Conservation (phyloP, 176 grass and related monocot species). For the Thinopyrum elongatum region DNA sequence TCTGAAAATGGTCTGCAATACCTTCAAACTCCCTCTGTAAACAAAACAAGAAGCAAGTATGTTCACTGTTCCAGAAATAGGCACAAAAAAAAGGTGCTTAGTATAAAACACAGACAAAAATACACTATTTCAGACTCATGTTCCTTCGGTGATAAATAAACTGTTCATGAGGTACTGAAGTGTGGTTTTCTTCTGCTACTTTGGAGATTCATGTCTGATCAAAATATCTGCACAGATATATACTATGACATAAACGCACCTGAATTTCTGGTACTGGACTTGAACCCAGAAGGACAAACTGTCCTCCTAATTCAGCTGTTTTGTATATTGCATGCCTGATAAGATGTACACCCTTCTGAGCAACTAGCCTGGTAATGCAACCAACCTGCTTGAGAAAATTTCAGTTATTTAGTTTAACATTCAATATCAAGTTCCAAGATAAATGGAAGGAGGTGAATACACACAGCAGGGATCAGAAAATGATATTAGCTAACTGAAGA, state of each 20-base stretch:
- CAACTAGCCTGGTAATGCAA: conserved; percentile 89
- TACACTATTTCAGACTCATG: neutral
- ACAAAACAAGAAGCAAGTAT: conserved; percentile 13
- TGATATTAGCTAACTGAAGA: neutral
- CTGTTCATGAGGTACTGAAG: neutral
- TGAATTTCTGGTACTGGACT: conserved; percentile 93
- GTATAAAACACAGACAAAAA: neutral
- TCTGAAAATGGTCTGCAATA: conserved; percentile 78
- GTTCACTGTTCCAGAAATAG: neutral
- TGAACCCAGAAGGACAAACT: conserved; percentile 96
- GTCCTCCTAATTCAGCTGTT: conserved; percentile 84
- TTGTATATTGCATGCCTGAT: conserved; percentile 93
- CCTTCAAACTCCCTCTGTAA: conserved; percentile 84
- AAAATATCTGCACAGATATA: neutral
- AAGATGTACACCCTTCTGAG: conserved; percentile 98
- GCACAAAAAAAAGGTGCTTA: neutral
- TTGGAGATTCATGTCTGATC: neutral
- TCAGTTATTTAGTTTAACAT: conserved; percentile 29
- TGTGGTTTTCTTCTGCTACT: neutral
- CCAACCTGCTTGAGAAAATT: conserved; percentile 62
- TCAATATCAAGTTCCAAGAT: neutral
- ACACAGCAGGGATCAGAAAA: neutral
- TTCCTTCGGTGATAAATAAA: conserved; percentile 13
- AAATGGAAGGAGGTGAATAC: neutral
- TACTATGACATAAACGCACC: conserved; percentile 23